Conservation (phyloP, 805 yeast species). For the Ogataea degrootiae region DNA sequence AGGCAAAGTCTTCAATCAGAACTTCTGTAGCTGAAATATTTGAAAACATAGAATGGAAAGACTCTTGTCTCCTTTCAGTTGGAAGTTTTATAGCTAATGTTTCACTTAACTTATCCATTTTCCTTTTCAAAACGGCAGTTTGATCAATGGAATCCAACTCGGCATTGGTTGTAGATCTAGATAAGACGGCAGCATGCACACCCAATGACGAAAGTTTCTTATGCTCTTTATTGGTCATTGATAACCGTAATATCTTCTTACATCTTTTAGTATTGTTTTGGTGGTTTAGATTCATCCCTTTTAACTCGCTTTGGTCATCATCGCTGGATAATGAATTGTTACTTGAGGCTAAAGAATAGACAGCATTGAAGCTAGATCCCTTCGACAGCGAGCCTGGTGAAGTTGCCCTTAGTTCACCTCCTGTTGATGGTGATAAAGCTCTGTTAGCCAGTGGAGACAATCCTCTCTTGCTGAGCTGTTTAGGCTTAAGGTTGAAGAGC, state of each 20-base stretch:
- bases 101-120: conserved; percentile 12
- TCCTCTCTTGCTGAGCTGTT: conserved; percentile 8
- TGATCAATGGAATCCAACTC: conserved; percentile 3
- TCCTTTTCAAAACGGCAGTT: background rate
- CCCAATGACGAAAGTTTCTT: background rate
- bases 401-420: background rate
- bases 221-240: no score
- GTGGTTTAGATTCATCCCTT: conserved; percentile 12
- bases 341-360: background rate
- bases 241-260: background rate
- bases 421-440: background rate
- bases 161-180: conserved; percentile 6
- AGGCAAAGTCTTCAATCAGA: conserved; percentile 56
- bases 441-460: conserved; percentile 6
- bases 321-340: background rate
- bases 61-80: conserved; percentile 48
- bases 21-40: conserved; percentile 46
- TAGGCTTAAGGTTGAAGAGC: background rate
- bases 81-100: conserved; percentile 31
- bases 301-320: conserved; percentile 8
- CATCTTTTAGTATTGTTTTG: conserved; percentile 1
- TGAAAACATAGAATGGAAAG: conserved; percentile 57
- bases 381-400: conserved; percentile 1
- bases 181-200: background rate
- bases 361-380: conserved; percentile 4